Percentiles rank a stretch among this genome's conserved stretches.
phyloP scores from a whole-genome alignment of 805 yeast species.

The Yamadazyma ubonensis region DNA sequence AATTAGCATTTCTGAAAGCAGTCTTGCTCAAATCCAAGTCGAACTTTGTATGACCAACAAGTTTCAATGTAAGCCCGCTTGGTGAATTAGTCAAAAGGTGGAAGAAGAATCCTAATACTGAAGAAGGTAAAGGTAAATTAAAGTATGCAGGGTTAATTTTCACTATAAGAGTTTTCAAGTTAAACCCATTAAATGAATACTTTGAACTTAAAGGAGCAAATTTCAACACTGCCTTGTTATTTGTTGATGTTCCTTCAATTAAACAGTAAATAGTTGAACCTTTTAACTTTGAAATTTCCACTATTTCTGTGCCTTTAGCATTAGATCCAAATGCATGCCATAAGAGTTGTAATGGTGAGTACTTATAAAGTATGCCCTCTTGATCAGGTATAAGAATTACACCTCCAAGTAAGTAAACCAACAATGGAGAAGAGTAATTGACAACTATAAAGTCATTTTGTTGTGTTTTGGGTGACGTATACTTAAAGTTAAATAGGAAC shows the following conservation, averaged over 20 bases:
- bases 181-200: conserved; percentile 22
- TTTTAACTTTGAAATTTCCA: conserved; percentile 24
- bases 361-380: conserved; percentile 29
- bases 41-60: conserved; percentile 22
- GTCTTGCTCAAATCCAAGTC: conserved; percentile 19
- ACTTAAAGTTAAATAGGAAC: conserved; percentile 36
- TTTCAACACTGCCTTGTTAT: conserved; percentile 73
- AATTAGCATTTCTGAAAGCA: conserved; percentile 33
- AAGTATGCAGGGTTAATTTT: conserved; percentile 37
- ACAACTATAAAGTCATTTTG: conserved; percentile 51
- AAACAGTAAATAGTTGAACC: conserved; percentile 54
- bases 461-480: conserved; percentile 38
- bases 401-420: conserved; percentile 40
- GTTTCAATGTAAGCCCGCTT: conserved; percentile 26
- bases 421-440: conserved; percentile 42
- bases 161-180: conserved; percentile 36
- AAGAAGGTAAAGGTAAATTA: conserved; percentile 36
- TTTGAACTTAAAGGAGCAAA: conserved; percentile 31
- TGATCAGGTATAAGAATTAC: conserved; percentile 40
- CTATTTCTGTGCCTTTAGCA: conserved; percentile 13
- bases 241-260: conserved; percentile 83
- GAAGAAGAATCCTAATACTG: conserved; percentile 5
- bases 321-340: conserved; percentile 19
- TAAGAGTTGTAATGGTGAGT: conserved; percentile 29
- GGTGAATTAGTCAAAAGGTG: conserved; percentile 11